Evolutionary conservation across 2,329 filamentous ascomycete species (phyloP).

Genomic region (Didymella keratinophila): DNA sequence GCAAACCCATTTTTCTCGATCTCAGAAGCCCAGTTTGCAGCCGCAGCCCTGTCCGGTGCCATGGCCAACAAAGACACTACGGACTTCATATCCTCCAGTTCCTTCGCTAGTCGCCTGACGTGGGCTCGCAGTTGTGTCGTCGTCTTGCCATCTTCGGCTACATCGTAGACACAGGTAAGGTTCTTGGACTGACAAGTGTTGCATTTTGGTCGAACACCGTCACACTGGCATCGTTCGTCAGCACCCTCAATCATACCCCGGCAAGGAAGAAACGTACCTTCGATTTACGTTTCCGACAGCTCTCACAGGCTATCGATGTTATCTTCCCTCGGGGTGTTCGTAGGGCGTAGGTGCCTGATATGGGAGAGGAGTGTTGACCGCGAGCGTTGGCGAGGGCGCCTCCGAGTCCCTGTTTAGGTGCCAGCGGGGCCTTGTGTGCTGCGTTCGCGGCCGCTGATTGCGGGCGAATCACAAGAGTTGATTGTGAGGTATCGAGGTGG

Average conservation of each 20-base stretch:
- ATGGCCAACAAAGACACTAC: conserved; percentile 46
- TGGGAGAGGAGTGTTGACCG: conserved; percentile 47
- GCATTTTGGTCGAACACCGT: conserved; percentile 50
- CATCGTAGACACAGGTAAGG: conserved; percentile 49
- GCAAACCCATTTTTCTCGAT: conserved; percentile 50
- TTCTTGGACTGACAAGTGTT: conserved; percentile 52
- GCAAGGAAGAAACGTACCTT: conserved; percentile 36
- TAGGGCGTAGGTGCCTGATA: conserved; percentile 48
- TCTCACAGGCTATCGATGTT: conserved; percentile 52
- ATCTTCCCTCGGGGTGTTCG: conserved; percentile 51
- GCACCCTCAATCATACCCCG: background rate
- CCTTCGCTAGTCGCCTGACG: conserved; percentile 48
- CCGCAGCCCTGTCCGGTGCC: conserved; percentile 46
- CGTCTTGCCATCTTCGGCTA: conserved; percentile 51
- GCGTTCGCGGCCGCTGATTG: conserved; percentile 35
- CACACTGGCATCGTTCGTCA: conserved; percentile 40
- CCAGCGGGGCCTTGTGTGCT: conserved; percentile 47
- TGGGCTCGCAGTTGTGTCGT: conserved; percentile 50
- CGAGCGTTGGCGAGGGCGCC: conserved; percentile 42
- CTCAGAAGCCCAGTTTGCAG: conserved; percentile 47
- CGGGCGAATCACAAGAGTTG: conserved; percentile 41
- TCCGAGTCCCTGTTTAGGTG: conserved; percentile 47
- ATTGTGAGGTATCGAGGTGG: conserved; percentile 42
- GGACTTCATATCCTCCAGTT: conserved; percentile 51
- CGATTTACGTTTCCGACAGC: conserved; percentile 51